A percentile compares a stretch with the other conserved stretches of the same genome.
These are phyloP conservation scores for Podila epicladia DNA, from an alignment of 192 early-diverging fungal species.

Conservation along the genomic window DNA sequence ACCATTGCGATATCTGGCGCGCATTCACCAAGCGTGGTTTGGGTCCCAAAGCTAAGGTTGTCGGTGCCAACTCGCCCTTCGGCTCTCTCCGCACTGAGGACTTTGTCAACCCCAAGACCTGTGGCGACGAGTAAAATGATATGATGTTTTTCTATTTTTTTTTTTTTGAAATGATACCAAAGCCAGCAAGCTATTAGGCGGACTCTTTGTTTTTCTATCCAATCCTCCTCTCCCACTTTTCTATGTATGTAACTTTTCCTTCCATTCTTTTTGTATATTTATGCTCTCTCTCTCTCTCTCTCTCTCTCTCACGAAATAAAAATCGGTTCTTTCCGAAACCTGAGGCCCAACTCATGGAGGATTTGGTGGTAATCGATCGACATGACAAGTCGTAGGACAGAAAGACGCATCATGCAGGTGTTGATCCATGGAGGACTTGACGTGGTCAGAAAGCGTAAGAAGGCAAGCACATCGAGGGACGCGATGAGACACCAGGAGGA, in stretches of 20 bases:
- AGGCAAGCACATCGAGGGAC: no score
- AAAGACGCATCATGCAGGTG: no score
- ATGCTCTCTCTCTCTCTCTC: neutral
- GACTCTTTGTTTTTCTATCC: neutral
- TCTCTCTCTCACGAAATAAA: neutral
- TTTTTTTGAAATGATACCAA: neutral
- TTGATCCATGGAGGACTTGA: no score
- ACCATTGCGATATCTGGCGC: slow-evolving; percentile 76
- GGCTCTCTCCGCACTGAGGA: slow-evolving; percentile 65
- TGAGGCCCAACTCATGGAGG: no score
- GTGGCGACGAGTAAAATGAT: slow-evolving; percentile 4
- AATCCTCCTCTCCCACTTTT: neutral
- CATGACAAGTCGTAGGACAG: no score
- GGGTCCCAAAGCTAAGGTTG: slow-evolving; percentile 74
- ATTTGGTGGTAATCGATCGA: no score
- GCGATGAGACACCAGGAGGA: no score
- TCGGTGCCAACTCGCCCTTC: slow-evolving; percentile 68
- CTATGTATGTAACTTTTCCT: neutral
- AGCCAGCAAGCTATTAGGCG: no score
- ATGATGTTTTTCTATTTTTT: neutral
- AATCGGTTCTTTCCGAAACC: no score
- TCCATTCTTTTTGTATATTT: neutral
- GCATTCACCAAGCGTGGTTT: slow-evolving; percentile 93
- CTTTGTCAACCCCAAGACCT: slow-evolving; percentile 55
- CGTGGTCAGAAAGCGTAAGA: no score